phyloP scores from a whole-genome alignment of 495 filamentous ascomycete genomes.

The Daldinia bambusicola region DNA sequence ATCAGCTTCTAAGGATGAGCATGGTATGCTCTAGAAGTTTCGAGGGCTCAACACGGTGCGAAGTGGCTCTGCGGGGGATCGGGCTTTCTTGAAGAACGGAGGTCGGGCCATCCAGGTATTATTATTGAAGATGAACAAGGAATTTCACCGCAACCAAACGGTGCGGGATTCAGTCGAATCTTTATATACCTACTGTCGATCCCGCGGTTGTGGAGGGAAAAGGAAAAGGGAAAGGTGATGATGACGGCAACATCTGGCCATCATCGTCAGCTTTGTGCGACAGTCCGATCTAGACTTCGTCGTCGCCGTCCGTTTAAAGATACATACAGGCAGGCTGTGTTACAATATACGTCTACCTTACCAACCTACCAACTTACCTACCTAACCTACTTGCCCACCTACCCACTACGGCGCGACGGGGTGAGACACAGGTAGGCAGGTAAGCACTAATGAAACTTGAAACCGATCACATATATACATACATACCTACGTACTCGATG shows the following conservation, averaged over 20 bases:
- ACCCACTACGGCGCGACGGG: background rate
- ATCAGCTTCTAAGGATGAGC: background rate
- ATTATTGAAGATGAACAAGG: background rate
- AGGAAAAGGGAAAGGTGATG: too few relatives aligned
- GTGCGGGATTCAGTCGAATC: background rate
- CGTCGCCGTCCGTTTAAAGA: constrained; percentile 12
- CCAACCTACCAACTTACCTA: too few relatives aligned
- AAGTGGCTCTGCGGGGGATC: background rate
- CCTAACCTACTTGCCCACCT: too few relatives aligned
- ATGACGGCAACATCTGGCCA: constrained; percentile 2
- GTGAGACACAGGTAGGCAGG: too few relatives aligned
- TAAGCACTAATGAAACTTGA: too few relatives aligned
- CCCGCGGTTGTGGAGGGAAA: too few relatives aligned
- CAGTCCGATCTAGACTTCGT: constrained; percentile 40
- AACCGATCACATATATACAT: too few relatives aligned
- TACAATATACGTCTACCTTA: constrained; percentile 3
- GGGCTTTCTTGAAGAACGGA: background rate
- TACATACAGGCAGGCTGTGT: constrained; percentile 21
- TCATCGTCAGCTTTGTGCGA: constrained; percentile 25
- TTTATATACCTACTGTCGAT: constrained; percentile 17
- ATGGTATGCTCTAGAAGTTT: background rate
- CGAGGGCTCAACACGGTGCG: background rate
- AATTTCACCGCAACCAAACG: background rate
- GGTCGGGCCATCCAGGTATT: background rate
- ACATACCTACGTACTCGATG: too few relatives aligned